phyloP scores from a whole-genome alignment of 805 yeast genomes.

The baker's yeast (Saccharomyces cerevisiae) region DNA sequence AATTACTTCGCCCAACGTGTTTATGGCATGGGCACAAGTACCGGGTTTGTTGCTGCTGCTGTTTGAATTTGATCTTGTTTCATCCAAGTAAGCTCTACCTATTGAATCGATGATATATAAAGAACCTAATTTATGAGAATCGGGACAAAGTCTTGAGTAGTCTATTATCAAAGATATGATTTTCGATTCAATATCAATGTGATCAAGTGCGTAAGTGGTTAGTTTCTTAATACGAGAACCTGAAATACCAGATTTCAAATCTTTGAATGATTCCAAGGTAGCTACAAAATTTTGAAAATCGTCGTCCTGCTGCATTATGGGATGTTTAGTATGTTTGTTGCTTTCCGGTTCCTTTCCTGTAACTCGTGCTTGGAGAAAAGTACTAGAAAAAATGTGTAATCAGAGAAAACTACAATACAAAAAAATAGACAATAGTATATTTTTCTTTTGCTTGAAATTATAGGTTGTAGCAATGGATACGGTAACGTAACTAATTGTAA shows the following conservation, averaged over 20 bases:
- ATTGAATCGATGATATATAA: conserved; percentile 88
- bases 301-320: conserved; percentile 12
- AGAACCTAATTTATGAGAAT: conserved; percentile 81
- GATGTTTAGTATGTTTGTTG: background rate
- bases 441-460: background rate
- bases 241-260: conserved; percentile 80
- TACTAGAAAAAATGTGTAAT: background rate
- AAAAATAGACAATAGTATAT: background rate
- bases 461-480: background rate
- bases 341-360: background rate
- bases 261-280: conserved; percentile 36
- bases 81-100: conserved; percentile 76
- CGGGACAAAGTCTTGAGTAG: conserved; percentile 62
- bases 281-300: conserved; percentile 33
- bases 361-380: background rate
- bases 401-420: background rate
- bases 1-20: conserved; percentile 54
- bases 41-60: conserved; percentile 53
- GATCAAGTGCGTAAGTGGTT: conserved; percentile 66
- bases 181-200: conserved; percentile 39
- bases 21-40: conserved; percentile 65
- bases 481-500: background rate
- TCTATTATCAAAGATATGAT: conserved; percentile 22
- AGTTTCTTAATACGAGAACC: conserved; percentile 88
- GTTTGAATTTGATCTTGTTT: conserved; percentile 50